Conservation (phyloP, 1,284 basidiomycete genomes). For the Tylopilus sp. region DNA sequence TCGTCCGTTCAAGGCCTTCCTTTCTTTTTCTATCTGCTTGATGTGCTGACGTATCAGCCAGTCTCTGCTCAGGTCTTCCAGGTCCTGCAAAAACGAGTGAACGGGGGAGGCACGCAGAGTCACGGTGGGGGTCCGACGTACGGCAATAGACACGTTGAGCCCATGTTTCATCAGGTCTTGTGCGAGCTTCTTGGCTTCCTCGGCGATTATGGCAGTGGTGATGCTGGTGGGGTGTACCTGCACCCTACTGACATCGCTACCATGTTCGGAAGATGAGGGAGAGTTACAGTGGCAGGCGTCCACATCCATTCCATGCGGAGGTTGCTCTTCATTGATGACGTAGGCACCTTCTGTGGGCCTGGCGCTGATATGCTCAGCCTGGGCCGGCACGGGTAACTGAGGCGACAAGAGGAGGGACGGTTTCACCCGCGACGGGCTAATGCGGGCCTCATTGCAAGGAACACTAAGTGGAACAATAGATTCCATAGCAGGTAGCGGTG, state of each 20-base stretch:
- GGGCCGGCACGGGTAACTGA: constrained; percentile 3
- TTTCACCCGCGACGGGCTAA: constrained; percentile 7
- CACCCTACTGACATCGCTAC: constrained; percentile 25
- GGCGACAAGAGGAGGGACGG: constrained; percentile 5
- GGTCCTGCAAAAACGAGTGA: constrained; percentile 54
- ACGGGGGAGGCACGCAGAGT: no score
- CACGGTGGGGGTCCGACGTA: constrained; percentile 52
- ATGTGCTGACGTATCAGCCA: constrained; percentile 94
- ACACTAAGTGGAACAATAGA: neutral
- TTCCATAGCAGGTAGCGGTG: constrained; percentile 5
- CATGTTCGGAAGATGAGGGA: constrained; percentile 65
- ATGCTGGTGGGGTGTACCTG: constrained; percentile 5
- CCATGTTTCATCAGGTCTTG: constrained; percentile 89
- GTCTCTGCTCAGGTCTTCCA: constrained; percentile 89
- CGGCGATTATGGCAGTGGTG: constrained; percentile 49
- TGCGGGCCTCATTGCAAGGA: neutral
- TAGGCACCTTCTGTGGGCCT: neutral
- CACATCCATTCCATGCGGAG: neutral
- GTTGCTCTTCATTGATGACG: constrained; percentile 1
- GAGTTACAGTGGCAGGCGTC: constrained; percentile 4
- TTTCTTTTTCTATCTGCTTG: constrained; percentile 96
- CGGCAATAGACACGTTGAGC: constrained; percentile 87
- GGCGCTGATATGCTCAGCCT: constrained; percentile 1
- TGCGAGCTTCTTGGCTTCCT: constrained; percentile 93
- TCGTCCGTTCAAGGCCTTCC: constrained; percentile 88